phyloP scores from a whole-genome alignment of 345 rosid species.

The Gossypium thurberi region DNA sequence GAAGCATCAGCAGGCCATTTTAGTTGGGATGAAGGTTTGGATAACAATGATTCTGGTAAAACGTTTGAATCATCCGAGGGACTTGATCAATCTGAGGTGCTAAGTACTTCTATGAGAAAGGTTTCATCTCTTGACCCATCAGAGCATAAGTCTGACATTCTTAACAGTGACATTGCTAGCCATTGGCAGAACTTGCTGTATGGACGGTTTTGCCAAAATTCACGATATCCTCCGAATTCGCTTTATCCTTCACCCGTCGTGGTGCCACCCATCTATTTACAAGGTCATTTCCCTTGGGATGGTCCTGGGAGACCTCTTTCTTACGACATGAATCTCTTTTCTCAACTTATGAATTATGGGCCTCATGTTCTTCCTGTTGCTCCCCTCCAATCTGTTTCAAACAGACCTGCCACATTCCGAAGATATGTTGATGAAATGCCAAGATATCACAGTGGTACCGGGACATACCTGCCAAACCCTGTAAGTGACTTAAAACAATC shows the following conservation, averaged over 20 bases:
- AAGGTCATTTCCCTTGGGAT: slow-evolving; percentile 72
- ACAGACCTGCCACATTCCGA: slow-evolving; percentile 59
- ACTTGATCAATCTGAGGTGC: slow-evolving; percentile 49
- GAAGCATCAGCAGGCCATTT: slow-evolving; percentile 53
- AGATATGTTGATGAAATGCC: slow-evolving; percentile 68
- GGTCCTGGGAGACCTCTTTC: slow-evolving; percentile 77
- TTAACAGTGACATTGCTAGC: slow-evolving; percentile 73
- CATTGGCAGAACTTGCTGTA: slow-evolving; percentile 89
- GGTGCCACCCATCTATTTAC: slow-evolving; percentile 63
- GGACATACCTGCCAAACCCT: slow-evolving; percentile 94
- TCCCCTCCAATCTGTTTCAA: slow-evolving; percentile 60
- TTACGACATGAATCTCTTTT: slow-evolving; percentile 36
- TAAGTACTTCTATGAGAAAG: slow-evolving; percentile 36
- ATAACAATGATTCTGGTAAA: slow-evolving; percentile 45
- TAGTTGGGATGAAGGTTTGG: slow-evolving; percentile 47
- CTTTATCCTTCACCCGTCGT: slow-evolving; percentile 52
- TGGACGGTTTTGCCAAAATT: slow-evolving; percentile 73
- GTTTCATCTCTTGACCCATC: slow-evolving; percentile 39
- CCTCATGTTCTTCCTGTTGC: slow-evolving; percentile 63
- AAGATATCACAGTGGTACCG: slow-evolving; percentile 88
- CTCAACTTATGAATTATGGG: slow-evolving; percentile 59
- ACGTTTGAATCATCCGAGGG: slow-evolving; percentile 48
- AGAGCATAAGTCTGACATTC: slow-evolving; percentile 67
- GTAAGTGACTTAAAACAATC: slow-evolving; percentile 42
- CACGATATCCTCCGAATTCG: slow-evolving; percentile 33